Evolutionary conservation across 306 rosid genomes (phyloP).

Genomic region (Vicia sativa): DNA sequence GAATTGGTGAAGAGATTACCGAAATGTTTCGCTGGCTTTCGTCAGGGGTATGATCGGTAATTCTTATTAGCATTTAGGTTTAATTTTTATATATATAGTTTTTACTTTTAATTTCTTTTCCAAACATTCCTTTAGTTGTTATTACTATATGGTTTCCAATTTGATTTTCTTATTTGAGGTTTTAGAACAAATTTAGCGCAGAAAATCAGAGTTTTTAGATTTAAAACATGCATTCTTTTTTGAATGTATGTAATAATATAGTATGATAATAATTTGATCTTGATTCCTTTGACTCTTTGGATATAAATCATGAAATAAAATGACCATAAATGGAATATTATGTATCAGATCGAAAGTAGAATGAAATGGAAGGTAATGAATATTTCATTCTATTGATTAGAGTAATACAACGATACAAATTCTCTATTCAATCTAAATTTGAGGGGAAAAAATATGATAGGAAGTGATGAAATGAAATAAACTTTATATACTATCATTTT

Average conservation of each 20-base stretch:
- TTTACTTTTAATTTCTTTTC: not conserved
- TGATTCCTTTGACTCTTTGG: no score
- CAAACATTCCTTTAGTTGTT: slow-evolving; percentile 6
- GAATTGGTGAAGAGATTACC: slow-evolving; percentile 78
- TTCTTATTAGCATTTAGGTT: slow-evolving; percentile 34
- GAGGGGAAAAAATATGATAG: no score
- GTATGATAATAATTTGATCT: slow-evolving; percentile 1
- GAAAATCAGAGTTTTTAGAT: not conserved
- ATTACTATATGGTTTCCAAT: slow-evolving; percentile 5
- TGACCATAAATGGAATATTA: no score
- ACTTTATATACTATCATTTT: no score
- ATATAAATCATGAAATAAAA: no score
- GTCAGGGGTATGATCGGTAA: slow-evolving; percentile 76
- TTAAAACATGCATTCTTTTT: not conserved
- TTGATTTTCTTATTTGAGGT: slow-evolving; percentile 5
- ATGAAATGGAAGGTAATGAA: no score
- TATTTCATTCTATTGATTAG: no score
- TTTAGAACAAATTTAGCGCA: slow-evolving; percentile 20
- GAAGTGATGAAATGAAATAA: no score
- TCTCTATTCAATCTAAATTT: no score
- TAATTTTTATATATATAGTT: slow-evolving; percentile 14
- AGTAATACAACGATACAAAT: no score
- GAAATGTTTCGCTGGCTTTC: slow-evolving; percentile 88
- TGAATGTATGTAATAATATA: not conserved
- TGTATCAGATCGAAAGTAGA: no score